phyloP scores from a whole-genome alignment of 2,329 filamentous ascomycete genomes.

The Penicillium rolfsii region DNA sequence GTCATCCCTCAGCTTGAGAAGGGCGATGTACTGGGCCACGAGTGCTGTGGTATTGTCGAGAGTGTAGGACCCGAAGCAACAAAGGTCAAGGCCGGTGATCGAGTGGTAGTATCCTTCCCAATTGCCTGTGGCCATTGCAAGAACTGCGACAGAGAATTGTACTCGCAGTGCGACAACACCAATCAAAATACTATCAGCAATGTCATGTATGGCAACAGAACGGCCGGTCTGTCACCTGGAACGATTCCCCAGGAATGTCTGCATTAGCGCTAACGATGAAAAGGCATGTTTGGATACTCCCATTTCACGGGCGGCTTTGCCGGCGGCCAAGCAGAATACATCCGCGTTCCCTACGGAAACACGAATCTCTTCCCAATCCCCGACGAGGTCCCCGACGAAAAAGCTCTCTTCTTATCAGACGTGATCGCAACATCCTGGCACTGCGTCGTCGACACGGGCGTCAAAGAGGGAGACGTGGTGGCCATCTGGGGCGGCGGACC shows the following conservation, averaged over 20 bases:
- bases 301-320: not conserved
- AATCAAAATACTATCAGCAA: constrained; percentile 72
- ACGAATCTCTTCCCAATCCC: constrained; percentile 56
- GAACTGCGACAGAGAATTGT: constrained; percentile 77
- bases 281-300: not conserved
- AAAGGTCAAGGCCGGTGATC: constrained; percentile 61
- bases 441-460: constrained; percentile 78
- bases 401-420: constrained; percentile 79
- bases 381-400: constrained; percentile 79
- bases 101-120: constrained; percentile 85
- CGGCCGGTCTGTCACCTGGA: constrained; percentile 58
- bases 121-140: constrained; percentile 72
- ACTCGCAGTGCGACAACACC: constrained; percentile 78
- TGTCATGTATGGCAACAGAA: constrained; percentile 77
- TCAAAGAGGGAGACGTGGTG: constrained; percentile 76
- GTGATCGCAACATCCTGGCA: constrained; percentile 80
- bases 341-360: not conserved
- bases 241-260: not conserved
- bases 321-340: not conserved
- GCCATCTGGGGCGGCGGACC: constrained; percentile 88
- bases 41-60: constrained; percentile 58
- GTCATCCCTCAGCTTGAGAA: constrained; percentile 62
- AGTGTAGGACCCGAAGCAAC: constrained; percentile 59
- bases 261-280: not conserved
- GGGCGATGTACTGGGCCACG: constrained; percentile 68